Base-by-base conservation (phyloP, 2,329 filamentous ascomycete species). In the Fusarium guadeloupense region DNA sequence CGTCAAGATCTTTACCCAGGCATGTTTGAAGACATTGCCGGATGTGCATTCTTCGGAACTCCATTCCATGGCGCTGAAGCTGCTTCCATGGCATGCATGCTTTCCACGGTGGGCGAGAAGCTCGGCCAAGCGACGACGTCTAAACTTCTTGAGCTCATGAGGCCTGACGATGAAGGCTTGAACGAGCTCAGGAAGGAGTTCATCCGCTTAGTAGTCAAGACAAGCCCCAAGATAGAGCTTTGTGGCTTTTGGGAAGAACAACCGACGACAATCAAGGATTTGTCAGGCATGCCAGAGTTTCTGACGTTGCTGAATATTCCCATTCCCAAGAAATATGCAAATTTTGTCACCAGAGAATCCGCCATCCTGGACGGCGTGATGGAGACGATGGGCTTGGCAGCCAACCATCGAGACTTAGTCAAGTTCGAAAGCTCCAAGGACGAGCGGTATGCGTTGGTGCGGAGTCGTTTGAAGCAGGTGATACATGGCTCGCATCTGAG, bases 381-480 rank as follows among this genome's bases (percentile, higher is more conserved):
- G 35, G 72, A 75, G 6, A 62, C 70, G 5, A 62, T 74, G 38
- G 77, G 75, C 0, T 50, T 79, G 7, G 75, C 74, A 2, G 68
- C 69, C 23, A 76, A 74, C 19, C 77, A 80, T 46, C 69, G 77
- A 21, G 72, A 77, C 41, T 68, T 79, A 5, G 76, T 79, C 58
- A 79, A 78, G 46, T 79, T 79, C 16, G 72, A 77, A 10, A 74
- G 76, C 31, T 72, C 73, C 9, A 79, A 77, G 40, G 77, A 79
- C 30, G 60, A 70, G 1, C 68, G 70, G 9, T 79, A 71, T 13
- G 68, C 75, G 10, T 63, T 76, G 8, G 76, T 79, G 3, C 71
- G 75, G 20, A 72, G 74, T 7, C 74, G 70, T 0, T 33, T 80
- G 5, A 78, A 78, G 51, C 72, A 59, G 19, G 61, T 76, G 5